These are phyloP conservation scores for Rhodomyrtus tomentosa DNA, from an alignment of 345 rosid genomes.

Conservation along the genomic window DNA sequence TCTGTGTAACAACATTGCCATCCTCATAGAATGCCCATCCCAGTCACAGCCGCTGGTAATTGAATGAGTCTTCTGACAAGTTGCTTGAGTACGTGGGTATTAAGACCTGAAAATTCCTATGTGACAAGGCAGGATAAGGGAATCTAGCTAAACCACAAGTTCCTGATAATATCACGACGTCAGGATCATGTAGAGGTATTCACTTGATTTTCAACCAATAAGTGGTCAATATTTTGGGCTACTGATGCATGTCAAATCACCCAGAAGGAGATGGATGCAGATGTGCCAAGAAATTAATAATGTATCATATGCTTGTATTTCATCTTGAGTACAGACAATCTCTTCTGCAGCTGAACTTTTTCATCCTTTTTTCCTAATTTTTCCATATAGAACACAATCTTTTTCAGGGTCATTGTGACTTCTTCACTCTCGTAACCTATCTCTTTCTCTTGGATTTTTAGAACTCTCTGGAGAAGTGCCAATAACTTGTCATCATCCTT, in stretches of 20 bases:
- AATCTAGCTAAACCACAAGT: neutral
- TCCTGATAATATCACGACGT: neutral
- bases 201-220: neutral
- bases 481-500: conserved; percentile 33
- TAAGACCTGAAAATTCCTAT: neutral
- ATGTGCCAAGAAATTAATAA: neutral
- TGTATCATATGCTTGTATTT: conserved; percentile 40
- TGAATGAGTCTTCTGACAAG: neutral
- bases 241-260: neutral
- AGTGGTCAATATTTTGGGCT: neutral
- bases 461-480: conserved; percentile 41
- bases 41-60: neutral
- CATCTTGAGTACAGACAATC: conserved; percentile 41
- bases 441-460: conserved; percentile 69
- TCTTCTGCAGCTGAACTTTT: conserved; percentile 45
- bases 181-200: neutral
- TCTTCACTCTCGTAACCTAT: conserved; percentile 59
- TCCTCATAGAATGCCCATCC: neutral
- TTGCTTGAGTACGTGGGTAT: neutral
- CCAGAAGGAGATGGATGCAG: neutral
- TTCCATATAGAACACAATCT: conserved; percentile 46
- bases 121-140: neutral
- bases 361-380: conserved; percentile 62
- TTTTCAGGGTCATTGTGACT: conserved; percentile 53
- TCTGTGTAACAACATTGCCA: neutral